Evolutionary conservation across 768 basidiomycete species (phyloP).

Genomic region (Trametopsis cervina): DNA sequence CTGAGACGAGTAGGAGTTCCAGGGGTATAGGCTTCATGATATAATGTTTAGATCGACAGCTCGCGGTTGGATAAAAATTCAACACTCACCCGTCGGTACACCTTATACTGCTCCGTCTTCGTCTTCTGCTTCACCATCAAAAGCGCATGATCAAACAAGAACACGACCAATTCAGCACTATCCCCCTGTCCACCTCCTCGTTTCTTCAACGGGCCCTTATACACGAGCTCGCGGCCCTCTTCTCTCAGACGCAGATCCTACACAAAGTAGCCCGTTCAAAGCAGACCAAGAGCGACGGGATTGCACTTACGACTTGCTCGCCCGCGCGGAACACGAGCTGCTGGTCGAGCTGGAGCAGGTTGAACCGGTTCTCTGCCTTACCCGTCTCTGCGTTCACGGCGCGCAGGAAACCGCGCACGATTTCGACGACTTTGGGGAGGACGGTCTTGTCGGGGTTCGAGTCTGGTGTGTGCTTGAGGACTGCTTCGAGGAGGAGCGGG

Average conservation of each 20-base stretch:
- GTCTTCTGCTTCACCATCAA: constrained; percentile 92
- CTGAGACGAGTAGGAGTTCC: constrained; percentile 80
- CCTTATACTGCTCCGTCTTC: constrained; percentile 87
- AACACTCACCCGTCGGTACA: constrained; percentile 72
- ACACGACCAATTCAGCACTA: constrained; percentile 87
- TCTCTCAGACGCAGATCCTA: constrained; percentile 84
- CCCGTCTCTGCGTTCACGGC: constrained; percentile 93
- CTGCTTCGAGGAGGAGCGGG: constrained; percentile 86
- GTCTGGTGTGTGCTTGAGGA: constrained; percentile 86
- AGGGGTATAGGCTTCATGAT: constrained; percentile 81
- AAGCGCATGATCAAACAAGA: constrained; percentile 94
- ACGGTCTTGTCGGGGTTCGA: constrained; percentile 80
- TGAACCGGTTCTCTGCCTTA: constrained; percentile 94
- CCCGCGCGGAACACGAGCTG: constrained; percentile 87
- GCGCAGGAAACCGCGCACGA: constrained; percentile 75
- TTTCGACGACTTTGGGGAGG: constrained; percentile 68
- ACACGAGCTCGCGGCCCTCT: constrained; percentile 84
- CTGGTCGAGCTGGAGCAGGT: constrained; percentile 86
- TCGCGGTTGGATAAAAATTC: not conserved
- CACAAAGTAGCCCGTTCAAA: not conserved
- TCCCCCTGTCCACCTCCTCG: constrained; percentile 64
- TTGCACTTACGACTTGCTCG: constrained; percentile 72
- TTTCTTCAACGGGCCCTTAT: constrained; percentile 86
- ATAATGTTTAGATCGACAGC: constrained; percentile 7
- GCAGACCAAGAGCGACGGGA: not conserved